Percentiles rank a stretch among this genome's conserved stretches.
phyloP scores from a whole-genome alignment of 2,329 filamentous ascomycete species.

The Fusarium paranaense region DNA sequence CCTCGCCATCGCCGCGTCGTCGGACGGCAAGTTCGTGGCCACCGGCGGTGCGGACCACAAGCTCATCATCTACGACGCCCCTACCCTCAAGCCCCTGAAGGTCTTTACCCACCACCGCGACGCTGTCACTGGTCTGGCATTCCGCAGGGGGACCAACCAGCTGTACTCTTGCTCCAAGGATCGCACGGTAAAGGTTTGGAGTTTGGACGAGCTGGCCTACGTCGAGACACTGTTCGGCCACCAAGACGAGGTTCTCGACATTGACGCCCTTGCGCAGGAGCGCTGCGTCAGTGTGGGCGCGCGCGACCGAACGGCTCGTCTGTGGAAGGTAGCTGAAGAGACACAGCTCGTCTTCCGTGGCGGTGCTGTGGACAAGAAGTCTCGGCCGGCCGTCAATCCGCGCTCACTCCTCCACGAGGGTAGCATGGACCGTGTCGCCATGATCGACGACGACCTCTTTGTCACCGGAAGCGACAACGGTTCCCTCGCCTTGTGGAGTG shows the following conservation, averaged over 20 bases:
- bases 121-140: slow-evolving; percentile 84
- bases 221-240: slow-evolving; percentile 97
- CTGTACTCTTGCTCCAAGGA: slow-evolving; percentile 92
- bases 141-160: slow-evolving; percentile 89
- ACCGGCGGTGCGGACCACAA: slow-evolving; percentile 89
- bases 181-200: slow-evolving; percentile 96
- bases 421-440: slow-evolving; percentile 90
- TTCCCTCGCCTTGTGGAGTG: slow-evolving; percentile 85
- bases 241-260: slow-evolving; percentile 88
- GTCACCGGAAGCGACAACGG: slow-evolving; percentile 96
- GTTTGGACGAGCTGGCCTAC: slow-evolving; percentile 90
- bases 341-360: slow-evolving; percentile 95
- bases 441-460: slow-evolving; percentile 89
- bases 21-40: slow-evolving; percentile 90
- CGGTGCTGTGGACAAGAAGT: slow-evolving; percentile 73
- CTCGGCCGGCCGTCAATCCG: slow-evolving; percentile 55
- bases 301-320: slow-evolving; percentile 87
- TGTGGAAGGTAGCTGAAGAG: slow-evolving; percentile 98
- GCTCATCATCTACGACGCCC: slow-evolving; percentile 89
- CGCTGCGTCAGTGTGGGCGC: slow-evolving; percentile 92
- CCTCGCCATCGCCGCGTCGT: slow-evolving; percentile 84
- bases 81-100: slow-evolving; percentile 80
- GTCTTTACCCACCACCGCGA: slow-evolving; percentile 94
- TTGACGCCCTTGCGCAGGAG: slow-evolving; percentile 86
- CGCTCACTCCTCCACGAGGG: slow-evolving; percentile 76